Evolutionary conservation across 2,329 filamentous ascomycete genomes (phyloP), one percentile per base, ranked within the genome.

Genomic region (Fusarium sp.): DNA sequence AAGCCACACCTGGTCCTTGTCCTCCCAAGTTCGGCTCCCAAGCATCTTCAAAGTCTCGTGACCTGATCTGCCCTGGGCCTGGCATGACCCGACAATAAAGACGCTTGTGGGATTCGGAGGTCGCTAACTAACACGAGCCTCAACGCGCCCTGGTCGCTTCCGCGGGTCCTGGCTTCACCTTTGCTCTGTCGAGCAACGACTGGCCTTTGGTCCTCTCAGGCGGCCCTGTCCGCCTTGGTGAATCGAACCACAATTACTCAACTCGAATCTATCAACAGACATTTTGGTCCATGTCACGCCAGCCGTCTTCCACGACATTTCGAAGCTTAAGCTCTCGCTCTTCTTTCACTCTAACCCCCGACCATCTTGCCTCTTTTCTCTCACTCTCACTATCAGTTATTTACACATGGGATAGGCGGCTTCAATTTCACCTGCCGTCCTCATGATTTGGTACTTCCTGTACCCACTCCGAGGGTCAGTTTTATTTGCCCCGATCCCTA

Each of bases 391-490:
- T 56, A 56, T 47, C 47, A 66, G 62, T 65, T 47, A 64, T 54
- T 70, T 67, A 44, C 73, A 68, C 64, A 78, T 78, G 75, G 71
- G 66, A 57, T 77, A 72, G 69, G 39, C 64, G 55, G 62, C 63
- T 52, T 69, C 26, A 45, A 55, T 56, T 51, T 74, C 51, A 66
- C 54, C 77, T 70, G 48, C 66, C 70, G 71, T 76, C 77, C 79
- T 82, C 72, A 90, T 94, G 92, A 92, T 94, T 83, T 94, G 92
- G 92, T 94, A 93, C 85, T 84, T 95, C 58, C 85, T 95, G 75
- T 94, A 93, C 84, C 92, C 92, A 79, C 86, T 95, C 76, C 88
- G 93, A 88, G 92, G 93, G 92, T 93, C 83, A 82, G 91, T 88
- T 41, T 69, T 51, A 67, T 68, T 62, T 69, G 42, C 64, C 64